These are phyloP conservation scores for Fusarium sulawesiense DNA, from an alignment of 2,329 filamentous ascomycete species.

Conservation along the genomic window DNA sequence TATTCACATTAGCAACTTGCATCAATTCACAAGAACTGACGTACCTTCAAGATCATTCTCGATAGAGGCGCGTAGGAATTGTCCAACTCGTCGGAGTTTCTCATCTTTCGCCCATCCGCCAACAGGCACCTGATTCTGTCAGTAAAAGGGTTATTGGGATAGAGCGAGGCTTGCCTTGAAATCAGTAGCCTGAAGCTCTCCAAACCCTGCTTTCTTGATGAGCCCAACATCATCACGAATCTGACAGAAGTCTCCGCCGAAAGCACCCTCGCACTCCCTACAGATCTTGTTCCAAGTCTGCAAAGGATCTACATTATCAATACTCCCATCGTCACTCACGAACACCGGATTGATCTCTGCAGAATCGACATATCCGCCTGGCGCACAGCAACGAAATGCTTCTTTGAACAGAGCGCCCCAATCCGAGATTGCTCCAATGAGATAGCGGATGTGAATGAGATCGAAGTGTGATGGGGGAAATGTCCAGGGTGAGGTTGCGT, in stretches of 20 bases:
- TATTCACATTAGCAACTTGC: not conserved
- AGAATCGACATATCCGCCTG: not conserved
- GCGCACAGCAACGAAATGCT: not conserved
- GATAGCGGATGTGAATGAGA: slow-evolving; percentile 16
- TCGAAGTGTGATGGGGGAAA: not conserved
- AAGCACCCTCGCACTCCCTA: not conserved
- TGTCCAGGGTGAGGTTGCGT: slow-evolving; percentile 3
- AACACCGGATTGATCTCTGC: slow-evolving; percentile 1
- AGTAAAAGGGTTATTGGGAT: too few relatives aligned
- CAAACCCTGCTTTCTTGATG: not conserved
- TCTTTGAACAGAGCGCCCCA: slow-evolving; percentile 1
- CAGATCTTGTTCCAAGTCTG: slow-evolving; percentile 7
- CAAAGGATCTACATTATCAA: not conserved
- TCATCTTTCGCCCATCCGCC: slow-evolving; percentile 14
- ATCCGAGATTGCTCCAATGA: slow-evolving; percentile 1
- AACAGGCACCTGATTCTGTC: not conserved
- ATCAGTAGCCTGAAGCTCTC: not conserved
- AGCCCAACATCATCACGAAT: not conserved
- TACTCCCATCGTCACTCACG: not conserved
- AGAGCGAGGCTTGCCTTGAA: slow-evolving; percentile 21
- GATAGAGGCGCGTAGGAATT: not conserved
- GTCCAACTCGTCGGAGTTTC: slow-evolving; percentile 1
- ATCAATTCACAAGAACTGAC: accelerated
- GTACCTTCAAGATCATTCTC: slow-evolving; percentile 17
- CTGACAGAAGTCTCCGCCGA: not conserved